Evolutionary conservation across 805 yeast genomes (phyloP).

Genomic region (Sporopachydermia quercuum): DNA sequence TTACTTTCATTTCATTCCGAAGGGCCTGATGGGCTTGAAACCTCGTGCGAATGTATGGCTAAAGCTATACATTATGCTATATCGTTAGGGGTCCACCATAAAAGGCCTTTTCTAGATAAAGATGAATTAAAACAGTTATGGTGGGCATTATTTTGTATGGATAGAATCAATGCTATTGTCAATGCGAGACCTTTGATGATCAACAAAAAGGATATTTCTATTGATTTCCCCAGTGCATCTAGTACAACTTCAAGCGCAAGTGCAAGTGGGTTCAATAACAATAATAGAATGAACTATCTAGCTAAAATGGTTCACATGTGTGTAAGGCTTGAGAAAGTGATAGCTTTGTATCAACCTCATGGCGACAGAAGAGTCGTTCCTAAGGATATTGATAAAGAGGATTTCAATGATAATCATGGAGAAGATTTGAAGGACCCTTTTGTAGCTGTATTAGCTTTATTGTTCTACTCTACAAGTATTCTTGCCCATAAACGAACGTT

Average conservation of each 20-base stretch:
- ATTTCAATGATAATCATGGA: slow-evolving; percentile 7
- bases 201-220: slow-evolving; percentile 24
- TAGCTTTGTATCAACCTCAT: slow-evolving; percentile 23
- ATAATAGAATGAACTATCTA: slow-evolving; percentile 16
- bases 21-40: slow-evolving; percentile 24
- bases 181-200: slow-evolving; percentile 25
- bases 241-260: slow-evolving; percentile 10
- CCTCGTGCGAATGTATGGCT: slow-evolving; percentile 22
- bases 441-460: slow-evolving; percentile 14
- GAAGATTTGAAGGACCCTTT: slow-evolving; percentile 13
- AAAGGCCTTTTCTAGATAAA: slow-evolving; percentile 19
- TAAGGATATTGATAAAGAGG: slow-evolving; percentile 15
- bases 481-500: slow-evolving; percentile 18
- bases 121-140: slow-evolving; percentile 18
- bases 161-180: slow-evolving; percentile 23
- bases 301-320: slow-evolving; percentile 19
- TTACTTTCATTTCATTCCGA: slow-evolving; percentile 24
- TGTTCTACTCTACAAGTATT: slow-evolving; percentile 17
- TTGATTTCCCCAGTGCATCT: slow-evolving; percentile 14
- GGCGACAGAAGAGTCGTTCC: slow-evolving; percentile 15
- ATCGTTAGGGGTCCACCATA: slow-evolving; percentile 25
- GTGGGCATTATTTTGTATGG: slow-evolving; percentile 27
- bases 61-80: slow-evolving; percentile 25
- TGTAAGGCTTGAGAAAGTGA: slow-evolving; percentile 21
- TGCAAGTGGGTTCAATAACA: no score